A percentile compares a stretch with the other conserved stretches of the same genome.
These are phyloP conservation scores for Mycena galopus DNA, from an alignment of 768 basidiomycete genomes.

Conservation along the genomic window DNA sequence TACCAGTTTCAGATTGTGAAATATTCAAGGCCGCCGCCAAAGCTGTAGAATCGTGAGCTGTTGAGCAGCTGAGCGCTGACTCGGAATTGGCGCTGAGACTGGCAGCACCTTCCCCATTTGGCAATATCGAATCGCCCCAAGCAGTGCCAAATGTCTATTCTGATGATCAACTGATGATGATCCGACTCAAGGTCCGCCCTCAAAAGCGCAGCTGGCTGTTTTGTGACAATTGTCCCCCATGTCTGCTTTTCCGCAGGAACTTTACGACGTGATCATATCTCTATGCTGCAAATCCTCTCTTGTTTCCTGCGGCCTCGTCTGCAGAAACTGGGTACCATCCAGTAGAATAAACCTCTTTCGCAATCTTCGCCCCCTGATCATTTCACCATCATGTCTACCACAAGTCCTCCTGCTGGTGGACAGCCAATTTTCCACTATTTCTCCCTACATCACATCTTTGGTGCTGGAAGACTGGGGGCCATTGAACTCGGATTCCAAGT, in stretches of 20 bases:
- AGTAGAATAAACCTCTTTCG: slow-evolving; percentile 13
- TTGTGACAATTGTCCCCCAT: background rate
- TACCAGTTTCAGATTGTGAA: no score
- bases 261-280: slow-evolving; percentile 21
- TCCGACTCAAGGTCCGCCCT: no score
- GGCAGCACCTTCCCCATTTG: no score
- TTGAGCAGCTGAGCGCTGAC: no score
- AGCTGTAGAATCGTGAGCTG: no score
- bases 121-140: no score
- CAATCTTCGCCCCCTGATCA: slow-evolving; percentile 21
- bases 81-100: no score
- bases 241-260: slow-evolving; percentile 23
- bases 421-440: slow-evolving; percentile 11
- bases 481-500: background rate
- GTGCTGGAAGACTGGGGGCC: slow-evolving; percentile 24
- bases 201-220: no score
- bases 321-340: slow-evolving; percentile 21
- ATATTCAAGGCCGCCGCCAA: no score
- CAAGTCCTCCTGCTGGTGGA: slow-evolving; percentile 35
- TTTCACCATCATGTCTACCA: slow-evolving; percentile 24
- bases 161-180: no score
- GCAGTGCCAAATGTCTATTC: no score
- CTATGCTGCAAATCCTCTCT: slow-evolving; percentile 11
- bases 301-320: slow-evolving; percentile 21
- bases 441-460: slow-evolving; percentile 16